Evolutionary conservation across 495 filamentous ascomycete species (phyloP), one percentile per base, ranked within the genome.

Genomic region (Cenococcum geophilum): DNA sequence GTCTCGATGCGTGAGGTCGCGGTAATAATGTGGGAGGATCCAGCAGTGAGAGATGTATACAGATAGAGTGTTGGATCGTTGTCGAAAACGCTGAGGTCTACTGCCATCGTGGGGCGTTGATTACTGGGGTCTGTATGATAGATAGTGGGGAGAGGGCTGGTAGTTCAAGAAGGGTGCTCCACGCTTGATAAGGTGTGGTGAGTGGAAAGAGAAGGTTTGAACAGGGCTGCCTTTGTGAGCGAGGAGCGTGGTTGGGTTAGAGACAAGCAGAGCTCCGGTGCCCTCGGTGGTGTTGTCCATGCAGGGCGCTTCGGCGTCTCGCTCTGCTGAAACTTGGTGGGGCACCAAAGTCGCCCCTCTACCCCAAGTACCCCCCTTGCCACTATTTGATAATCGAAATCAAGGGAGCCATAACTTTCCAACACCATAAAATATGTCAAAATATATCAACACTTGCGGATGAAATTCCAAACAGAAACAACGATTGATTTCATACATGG

Each of bases 11-110:
- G 87, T 23, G 91, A 89, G 0, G 93, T 99, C 1, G 95, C 93
- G 40, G 93, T 97, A 67, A 97, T 85, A 74, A 97, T 97, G 74
- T 96, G 91, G n/a, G 91, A 95, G 5, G 91, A 95, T 64, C 92
- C 92, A 58, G 91, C 88, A n/a, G 92, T 96, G 23, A 97, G 80
- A 65, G 91, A 96, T 57, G 92, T 95, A 78, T 92, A 95, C 70
- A 97, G 85, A 76, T 92, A 97, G 42, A 97, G 85, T 21, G 87
- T 86, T 9, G 87, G 82, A 76, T 95, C 89, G 55, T 82, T 80
- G 59, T 86, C 85, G 76, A 86, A 88, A 47, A 83, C 77, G n/a
- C 71, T 69, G 55, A 77, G 71, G 59, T 83, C 80, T 32, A 32
- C 2, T 11, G 65, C 52, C 66, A 68, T 68, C 48, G 43, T 53